Conservation (phyloP, 164 flowering plant species). For the Liriodendron chinense region DNA sequence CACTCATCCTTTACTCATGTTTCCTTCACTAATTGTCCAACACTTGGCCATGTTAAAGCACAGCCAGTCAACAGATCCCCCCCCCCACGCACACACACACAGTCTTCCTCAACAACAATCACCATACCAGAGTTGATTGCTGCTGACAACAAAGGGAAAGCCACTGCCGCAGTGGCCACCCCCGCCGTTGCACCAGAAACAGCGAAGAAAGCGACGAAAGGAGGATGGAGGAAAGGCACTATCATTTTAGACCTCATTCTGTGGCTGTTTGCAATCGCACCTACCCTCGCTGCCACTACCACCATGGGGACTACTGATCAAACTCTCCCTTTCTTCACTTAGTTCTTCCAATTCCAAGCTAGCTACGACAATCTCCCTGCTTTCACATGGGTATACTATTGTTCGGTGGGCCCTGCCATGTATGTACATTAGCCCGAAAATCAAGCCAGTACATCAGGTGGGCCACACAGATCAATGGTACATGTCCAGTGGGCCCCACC, state of each 20-base stretch:
- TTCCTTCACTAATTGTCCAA: too few relatives aligned
- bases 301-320: slow-evolving; percentile 73
- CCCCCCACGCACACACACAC: slow-evolving; percentile 19
- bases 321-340: slow-evolving; percentile 86
- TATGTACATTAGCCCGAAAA: too few relatives aligned
- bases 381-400: slow-evolving; percentile 50
- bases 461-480: too few relatives aligned
- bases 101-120: slow-evolving; percentile 24
- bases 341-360: slow-evolving; percentile 81
- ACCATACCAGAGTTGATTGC: slow-evolving; percentile 33
- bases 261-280: slow-evolving; percentile 45
- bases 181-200: slow-evolving; percentile 5
- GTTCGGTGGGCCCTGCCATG: too few relatives aligned
- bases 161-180: slow-evolving; percentile 18
- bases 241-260: slow-evolving; percentile 65
- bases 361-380: slow-evolving; percentile 67
- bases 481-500: too few relatives aligned
- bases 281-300: slow-evolving; percentile 59
- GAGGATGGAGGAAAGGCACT: slow-evolving; percentile 49
- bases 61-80: too few relatives aligned
- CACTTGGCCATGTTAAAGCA: too few relatives aligned
- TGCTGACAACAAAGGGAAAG: slow-evolving; percentile 27
- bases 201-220: slow-evolving; percentile 3
- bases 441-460: too few relatives aligned
- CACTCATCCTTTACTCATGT: too few relatives aligned